Percentiles rank a stretch among this genome's conserved stretches.
Evolutionary conservation across 208 protist genomes (phyloP).

Genomic region (Leishmania major): DNA sequence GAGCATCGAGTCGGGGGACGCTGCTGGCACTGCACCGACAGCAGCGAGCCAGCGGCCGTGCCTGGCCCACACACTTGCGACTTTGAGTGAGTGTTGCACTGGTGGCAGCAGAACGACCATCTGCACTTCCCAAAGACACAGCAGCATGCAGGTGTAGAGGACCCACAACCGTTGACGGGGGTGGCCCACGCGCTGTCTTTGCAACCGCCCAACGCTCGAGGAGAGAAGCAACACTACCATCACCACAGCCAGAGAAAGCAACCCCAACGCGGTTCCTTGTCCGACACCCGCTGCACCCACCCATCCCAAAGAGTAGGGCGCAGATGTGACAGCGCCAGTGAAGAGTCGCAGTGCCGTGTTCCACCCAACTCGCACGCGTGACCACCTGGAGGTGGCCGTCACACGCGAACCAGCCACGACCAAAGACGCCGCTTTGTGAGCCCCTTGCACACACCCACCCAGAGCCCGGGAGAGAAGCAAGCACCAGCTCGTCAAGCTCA

Average conservation of each 20-base stretch:
- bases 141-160: constrained; percentile 9
- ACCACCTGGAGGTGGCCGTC: not conserved
- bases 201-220: not conserved
- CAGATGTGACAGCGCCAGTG: constrained; percentile 6
- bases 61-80: not conserved
- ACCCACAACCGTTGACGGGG: constrained; percentile 18
- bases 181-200: not conserved
- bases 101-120: not conserved
- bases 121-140: constrained; percentile 21
- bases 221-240: constrained; percentile 2
- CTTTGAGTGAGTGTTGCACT: constrained; percentile 10
- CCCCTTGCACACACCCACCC: not conserved
- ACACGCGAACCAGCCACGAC: not conserved
- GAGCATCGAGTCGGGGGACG: not conserved
- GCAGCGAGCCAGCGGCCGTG: constrained; percentile 10
- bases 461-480: constrained; percentile 3
- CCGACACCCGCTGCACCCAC: constrained; percentile 13
- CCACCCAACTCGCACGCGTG: not conserved
- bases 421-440: not conserved
- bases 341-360: not conserved
- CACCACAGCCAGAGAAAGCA: constrained; percentile 15
- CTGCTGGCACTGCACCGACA: constrained; percentile 6
- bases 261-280: constrained; percentile 14
- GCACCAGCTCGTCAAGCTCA: constrained; percentile 15
- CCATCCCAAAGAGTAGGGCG: constrained; percentile 20